These are phyloP conservation scores for Cotoneaster glaucophyllus DNA, from an alignment of 306 rosid genomes.

Conservation along the genomic window DNA sequence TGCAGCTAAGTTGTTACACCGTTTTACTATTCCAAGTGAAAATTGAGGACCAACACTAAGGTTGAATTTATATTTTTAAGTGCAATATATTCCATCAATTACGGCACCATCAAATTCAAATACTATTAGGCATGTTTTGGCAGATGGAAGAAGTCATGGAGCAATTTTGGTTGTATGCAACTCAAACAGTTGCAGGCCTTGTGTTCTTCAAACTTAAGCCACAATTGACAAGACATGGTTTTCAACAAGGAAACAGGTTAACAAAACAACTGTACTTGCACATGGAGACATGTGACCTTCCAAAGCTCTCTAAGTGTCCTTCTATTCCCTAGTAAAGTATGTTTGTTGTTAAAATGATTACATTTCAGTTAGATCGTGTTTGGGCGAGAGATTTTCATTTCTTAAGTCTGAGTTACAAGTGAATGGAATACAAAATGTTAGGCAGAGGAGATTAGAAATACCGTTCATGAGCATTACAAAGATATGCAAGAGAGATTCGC, in stretches of 20 bases:
- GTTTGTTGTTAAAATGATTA: not conserved
- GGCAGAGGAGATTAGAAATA: not conserved
- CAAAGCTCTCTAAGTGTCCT: not conserved
- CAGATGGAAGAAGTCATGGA: not conserved
- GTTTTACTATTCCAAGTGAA: too few species aligned
- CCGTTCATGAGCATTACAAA: not conserved
- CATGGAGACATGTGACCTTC: not conserved
- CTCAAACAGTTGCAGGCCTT: not conserved
- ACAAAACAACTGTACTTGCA: not conserved
- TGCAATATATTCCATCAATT: not conserved
- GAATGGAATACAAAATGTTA: not conserved
- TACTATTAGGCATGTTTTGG: not conserved
- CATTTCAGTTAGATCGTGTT: not conserved
- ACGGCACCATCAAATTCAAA: not conserved
- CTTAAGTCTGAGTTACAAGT: not conserved
- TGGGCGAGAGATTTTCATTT: not conserved
- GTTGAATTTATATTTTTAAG: too few species aligned
- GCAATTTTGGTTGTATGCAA: not conserved
- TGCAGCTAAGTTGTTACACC: too few species aligned
- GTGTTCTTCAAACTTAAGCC: not conserved
- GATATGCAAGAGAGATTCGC: not conserved
- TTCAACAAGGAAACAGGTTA: not conserved
- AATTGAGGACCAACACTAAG: too few species aligned
- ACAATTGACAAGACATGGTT: not conserved
- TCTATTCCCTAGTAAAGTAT: not conserved